A percentile compares a stretch with the other conserved stretches of the same genome.
These are phyloP conservation scores for Kingdonia uniflora DNA, from an alignment of 164 flowering plant species.

Conservation along the genomic window DNA sequence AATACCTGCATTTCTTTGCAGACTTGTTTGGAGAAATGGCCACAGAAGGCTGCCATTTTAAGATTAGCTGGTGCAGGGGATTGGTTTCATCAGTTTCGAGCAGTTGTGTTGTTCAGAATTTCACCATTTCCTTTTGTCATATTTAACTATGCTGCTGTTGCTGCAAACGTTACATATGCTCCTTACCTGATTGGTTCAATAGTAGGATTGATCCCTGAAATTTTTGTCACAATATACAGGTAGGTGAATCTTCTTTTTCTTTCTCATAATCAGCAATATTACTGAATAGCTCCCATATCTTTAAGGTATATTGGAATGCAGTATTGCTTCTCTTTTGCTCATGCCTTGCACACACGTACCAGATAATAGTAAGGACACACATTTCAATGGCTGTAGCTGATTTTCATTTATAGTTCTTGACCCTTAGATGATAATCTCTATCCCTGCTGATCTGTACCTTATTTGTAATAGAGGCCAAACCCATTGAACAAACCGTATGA, in stretches of 20 bases:
- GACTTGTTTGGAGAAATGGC: conserved; percentile 77
- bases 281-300: neutral
- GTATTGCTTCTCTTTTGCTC: too few species aligned
- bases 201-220: conserved; percentile 75
- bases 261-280: neutral
- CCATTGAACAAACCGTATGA: too few species aligned
- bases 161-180: conserved; percentile 68
- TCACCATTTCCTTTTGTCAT: conserved; percentile 91
- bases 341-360: too few species aligned
- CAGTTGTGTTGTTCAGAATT: conserved; percentile 74
- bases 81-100: conserved; percentile 78
- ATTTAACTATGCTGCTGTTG: conserved; percentile 86
- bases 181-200: conserved; percentile 80
- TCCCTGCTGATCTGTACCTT: too few species aligned
- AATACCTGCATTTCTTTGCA: conserved; percentile 15
- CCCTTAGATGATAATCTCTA: too few species aligned
- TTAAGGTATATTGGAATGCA: too few species aligned
- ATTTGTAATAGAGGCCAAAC: too few species aligned
- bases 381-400: too few species aligned
- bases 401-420: too few species aligned
- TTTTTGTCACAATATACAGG: conserved; percentile 85
- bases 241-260: conserved; percentile 19
- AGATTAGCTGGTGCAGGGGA: conserved; percentile 89
- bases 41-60: conserved; percentile 72
- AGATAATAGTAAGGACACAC: too few species aligned